Percentiles rank a stretch among this genome's conserved stretches.
Conservation (phyloP, 2,329 filamentous ascomycete genomes). For the Bimuria novae-zelandiae region DNA sequence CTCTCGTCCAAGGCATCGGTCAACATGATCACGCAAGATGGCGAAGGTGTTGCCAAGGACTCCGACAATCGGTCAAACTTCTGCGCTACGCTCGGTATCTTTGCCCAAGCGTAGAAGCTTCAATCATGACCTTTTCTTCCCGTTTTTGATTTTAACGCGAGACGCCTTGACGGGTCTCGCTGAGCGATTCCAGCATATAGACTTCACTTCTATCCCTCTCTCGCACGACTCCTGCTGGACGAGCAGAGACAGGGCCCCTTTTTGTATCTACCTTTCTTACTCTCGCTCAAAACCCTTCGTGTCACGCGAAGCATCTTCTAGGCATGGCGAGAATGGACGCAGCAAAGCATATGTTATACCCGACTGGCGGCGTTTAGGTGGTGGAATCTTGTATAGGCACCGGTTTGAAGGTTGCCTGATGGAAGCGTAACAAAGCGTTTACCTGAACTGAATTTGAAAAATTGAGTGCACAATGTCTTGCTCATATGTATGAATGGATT, state of each 20-base stretch:
- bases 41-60: constrained; percentile 45
- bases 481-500: no score
- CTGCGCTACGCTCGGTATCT: constrained; percentile 53
- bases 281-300: constrained; percentile 14
- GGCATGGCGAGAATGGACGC: constrained; percentile 16
- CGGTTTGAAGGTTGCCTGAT: not conserved
- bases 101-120: constrained; percentile 27
- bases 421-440: not conserved
- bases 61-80: constrained; percentile 55
- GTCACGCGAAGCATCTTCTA: not conserved
- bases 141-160: not conserved
- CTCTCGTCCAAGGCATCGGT: constrained; percentile 55
- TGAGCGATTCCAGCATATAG: constrained; percentile 10
- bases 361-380: not conserved
- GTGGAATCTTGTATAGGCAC: not conserved
- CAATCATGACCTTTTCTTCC: not conserved
- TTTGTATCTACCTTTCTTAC: constrained; percentile 19
- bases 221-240: not conserved
- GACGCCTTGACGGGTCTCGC: constrained; percentile 15
- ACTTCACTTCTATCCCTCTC: constrained; percentile 23
- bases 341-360: constrained; percentile 16
- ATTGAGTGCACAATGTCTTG: not conserved
- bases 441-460: not conserved
- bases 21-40: constrained; percentile 53
- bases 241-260: constrained; percentile 14